A percentile compares a stretch with the other conserved stretches of the same genome.
Evolutionary conservation across 1,284 basidiomycete genomes (phyloP).

Genomic region (Sanguinoderma infundibulare): DNA sequence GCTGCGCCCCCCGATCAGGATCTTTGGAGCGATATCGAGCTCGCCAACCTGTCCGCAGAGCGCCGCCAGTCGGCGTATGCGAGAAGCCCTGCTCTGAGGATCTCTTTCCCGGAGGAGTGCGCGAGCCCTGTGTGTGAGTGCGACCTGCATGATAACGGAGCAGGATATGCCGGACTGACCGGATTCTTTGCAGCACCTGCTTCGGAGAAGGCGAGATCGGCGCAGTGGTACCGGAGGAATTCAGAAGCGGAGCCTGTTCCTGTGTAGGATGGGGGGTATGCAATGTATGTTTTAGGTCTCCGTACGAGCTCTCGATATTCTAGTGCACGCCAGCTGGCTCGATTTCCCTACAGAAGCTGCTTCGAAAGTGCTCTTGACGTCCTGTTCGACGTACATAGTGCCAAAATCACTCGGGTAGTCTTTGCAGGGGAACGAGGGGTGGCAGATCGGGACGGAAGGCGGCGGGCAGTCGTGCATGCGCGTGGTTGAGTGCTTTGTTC

Average conservation of each 20-base stretch:
- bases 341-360: no score
- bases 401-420: no score
- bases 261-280: background rate
- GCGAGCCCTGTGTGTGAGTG: background rate
- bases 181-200: background rate
- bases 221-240: background rate
- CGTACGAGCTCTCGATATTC: background rate
- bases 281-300: background rate
- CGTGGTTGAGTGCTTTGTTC: conserved; percentile 22
- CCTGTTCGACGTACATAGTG: no score
- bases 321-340: no score
- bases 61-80: background rate
- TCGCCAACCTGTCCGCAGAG: background rate
- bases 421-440: no score
- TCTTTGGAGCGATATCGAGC: conserved; percentile 9
- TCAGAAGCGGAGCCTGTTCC: background rate
- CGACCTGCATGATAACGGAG: background rate
- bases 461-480: no score
- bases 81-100: background rate
- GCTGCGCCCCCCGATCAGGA: background rate
- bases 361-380: no score
- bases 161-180: background rate
- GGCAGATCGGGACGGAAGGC: no score
- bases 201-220: background rate
- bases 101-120: background rate